Base-by-base conservation (phyloP, 139 green algal species). In the Nannochloris sp. region DNA sequence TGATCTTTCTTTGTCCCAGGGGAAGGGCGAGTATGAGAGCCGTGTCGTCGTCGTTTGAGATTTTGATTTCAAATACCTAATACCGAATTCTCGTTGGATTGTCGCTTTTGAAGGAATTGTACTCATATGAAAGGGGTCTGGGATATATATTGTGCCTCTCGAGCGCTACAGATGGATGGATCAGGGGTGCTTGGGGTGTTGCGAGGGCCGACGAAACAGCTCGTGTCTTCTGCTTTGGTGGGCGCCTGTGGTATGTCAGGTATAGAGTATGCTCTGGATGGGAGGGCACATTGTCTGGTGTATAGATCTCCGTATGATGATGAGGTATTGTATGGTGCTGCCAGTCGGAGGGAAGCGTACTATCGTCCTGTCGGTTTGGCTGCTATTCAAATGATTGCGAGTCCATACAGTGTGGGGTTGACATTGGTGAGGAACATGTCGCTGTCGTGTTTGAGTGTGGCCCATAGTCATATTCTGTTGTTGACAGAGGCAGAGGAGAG, bases 261-360 rank as follows among this genome's bases (percentile, higher is more conserved):
- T 13, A 8, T 40, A 0, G 70, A 43, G 6, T 40, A 36, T 5
- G 16, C 50, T 16, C 25, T 68, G 5, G 3, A 60, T 29, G 31
- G 20, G 33, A 3, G 12, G 58, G 64, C 70, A 6, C 36, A 20
- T 17, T 73, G 65, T 55, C 67, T 69, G 16, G 36, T 58, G 10
- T 58, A 46, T 23, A 46, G 59, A 43, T 29, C 26, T 4, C 23
- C 60, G 0, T 73, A 73, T 28, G 70, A 77, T 26, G 70, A 69
- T 5, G 70, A 65, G 1, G 43, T 63, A 11, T 40, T 40, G 33
- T 40, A 40, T 40, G 33, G 33, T 0, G 33, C 2, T 40, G 33
- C 33, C 11, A 8, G 33, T 40, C 33, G 11, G 33, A 6, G 9
- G 0, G 6, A 26, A 26, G 14, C 12, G 46, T 53, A 53, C 46